Evolutionary conservation across 176 grass and related monocot species (phyloP).

Genomic region (Thalia dealbata): DNA sequence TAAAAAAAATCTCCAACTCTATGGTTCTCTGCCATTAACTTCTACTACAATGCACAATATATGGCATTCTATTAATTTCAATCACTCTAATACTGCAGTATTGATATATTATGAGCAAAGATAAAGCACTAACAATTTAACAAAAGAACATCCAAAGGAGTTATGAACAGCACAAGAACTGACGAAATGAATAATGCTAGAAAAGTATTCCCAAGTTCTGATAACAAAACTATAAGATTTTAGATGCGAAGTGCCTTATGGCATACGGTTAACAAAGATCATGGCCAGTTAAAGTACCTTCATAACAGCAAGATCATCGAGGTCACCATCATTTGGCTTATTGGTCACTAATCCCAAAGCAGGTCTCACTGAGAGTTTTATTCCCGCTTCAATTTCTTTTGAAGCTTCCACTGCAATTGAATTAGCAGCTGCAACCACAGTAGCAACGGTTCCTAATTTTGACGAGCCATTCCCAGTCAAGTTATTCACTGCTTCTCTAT

Average conservation of each 20-base stretch:
- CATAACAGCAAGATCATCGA: slow-evolving; percentile 84
- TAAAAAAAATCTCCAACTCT: background rate
- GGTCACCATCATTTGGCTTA: slow-evolving; percentile 58
- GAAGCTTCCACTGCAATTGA: slow-evolving; percentile 76
- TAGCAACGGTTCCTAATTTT: slow-evolving; percentile 70
- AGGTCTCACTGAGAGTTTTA: slow-evolving; percentile 78
- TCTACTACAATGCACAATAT: background rate
- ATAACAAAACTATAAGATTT: background rate
- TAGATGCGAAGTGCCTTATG: background rate
- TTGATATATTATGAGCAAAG: no score
- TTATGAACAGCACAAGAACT: no score
- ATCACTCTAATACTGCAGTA: no score
- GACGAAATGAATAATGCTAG: background rate
- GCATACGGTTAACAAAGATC: background rate
- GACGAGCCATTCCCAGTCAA: slow-evolving; percentile 67
- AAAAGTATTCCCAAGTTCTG: background rate
- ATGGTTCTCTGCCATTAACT: background rate
- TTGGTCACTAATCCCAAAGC: slow-evolving; percentile 55
- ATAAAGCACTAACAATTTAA: no score
- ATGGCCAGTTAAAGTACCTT: slow-evolving; percentile 38
- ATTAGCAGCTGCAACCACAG: slow-evolving; percentile 90
- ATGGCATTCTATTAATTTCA: background rate
- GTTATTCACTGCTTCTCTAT: slow-evolving; percentile 92
- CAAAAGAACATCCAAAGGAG: no score
- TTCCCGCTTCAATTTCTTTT: slow-evolving; percentile 80